Percentiles rank a stretch among this genome's conserved stretches.
Conservation (phyloP, 2,329 filamentous ascomycete species). For the Fusarium circinatum region DNA sequence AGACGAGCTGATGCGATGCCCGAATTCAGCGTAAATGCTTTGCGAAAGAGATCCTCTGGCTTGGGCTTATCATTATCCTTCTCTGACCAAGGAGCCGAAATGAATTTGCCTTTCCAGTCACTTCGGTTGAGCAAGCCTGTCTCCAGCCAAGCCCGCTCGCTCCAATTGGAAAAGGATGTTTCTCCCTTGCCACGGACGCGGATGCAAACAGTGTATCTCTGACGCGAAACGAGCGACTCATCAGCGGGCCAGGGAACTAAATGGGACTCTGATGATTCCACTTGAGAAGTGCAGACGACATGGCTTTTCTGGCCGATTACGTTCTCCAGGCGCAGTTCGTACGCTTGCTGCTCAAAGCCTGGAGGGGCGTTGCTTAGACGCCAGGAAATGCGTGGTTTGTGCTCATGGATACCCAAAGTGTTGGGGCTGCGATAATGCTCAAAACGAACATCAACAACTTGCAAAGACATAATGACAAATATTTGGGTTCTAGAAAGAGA, state of each 20-base stretch:
- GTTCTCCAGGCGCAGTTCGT: constrained; percentile 18
- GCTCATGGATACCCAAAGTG: constrained; percentile 28
- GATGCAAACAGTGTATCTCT: constrained; percentile 6
- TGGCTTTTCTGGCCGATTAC: not conserved
- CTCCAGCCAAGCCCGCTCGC: constrained; percentile 21
- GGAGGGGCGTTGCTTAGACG: constrained; percentile 22
- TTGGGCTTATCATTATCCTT: constrained; percentile 20
- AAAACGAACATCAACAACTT: constrained; percentile 24
- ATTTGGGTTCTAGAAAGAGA: not conserved
- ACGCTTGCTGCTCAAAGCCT: constrained; percentile 25
- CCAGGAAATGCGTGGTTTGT: constrained; percentile 34
- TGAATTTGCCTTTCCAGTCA: constrained; percentile 24
- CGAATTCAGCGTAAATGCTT: not conserved
- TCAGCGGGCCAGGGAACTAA: constrained; percentile 23
- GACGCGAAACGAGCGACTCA: constrained; percentile 16
- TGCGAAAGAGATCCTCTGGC: constrained; percentile 34
- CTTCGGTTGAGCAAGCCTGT: constrained; percentile 17
- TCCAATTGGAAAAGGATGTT: constrained; percentile 12
- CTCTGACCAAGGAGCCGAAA: constrained; percentile 35
- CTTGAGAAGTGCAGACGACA: not conserved
- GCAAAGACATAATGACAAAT: constrained; percentile 9
- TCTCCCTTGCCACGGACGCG: constrained; percentile 19
- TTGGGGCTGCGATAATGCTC: constrained; percentile 30
- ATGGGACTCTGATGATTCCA: not conserved
- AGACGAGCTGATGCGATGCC: constrained; percentile 38